These are phyloP conservation scores for Hysterium pulicare DNA, from an alignment of 2,329 filamentous ascomycete genomes.

Conservation along the genomic window DNA sequence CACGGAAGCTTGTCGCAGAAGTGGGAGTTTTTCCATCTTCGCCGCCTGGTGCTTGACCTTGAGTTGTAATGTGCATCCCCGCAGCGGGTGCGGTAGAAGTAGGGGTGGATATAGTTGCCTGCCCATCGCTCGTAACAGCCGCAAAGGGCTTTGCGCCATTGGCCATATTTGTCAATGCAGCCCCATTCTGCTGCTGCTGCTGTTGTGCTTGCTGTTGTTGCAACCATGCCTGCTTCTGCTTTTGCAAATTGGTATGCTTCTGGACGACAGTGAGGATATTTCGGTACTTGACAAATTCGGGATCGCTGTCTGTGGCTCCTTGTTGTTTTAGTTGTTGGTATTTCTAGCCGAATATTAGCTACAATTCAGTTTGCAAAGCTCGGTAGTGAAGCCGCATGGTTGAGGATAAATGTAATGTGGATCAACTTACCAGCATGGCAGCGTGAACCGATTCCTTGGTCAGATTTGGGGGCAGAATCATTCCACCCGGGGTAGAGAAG, in stretches of 20 bases:
- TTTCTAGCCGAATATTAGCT: slow-evolving; percentile 60
- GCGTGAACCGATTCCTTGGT: slow-evolving; percentile 77
- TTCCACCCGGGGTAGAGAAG: slow-evolving; percentile 62
- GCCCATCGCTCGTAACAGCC: slow-evolving; percentile 19
- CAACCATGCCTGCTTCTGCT: slow-evolving; percentile 27
- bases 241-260: slow-evolving; percentile 56
- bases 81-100: slow-evolving; percentile 22
- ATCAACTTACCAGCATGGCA: slow-evolving; percentile 59
- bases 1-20: slow-evolving; percentile 21
- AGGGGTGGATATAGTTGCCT: slow-evolving; percentile 14
- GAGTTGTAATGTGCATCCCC: slow-evolving; percentile 21
- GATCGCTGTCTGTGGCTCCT: slow-evolving; percentile 76
- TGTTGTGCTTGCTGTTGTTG: slow-evolving; percentile 51
- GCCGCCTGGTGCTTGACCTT: slow-evolving; percentile 21
- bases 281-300: slow-evolving; percentile 80
- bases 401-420: slow-evolving; percentile 5
- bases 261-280: slow-evolving; percentile 72
- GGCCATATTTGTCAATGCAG: slow-evolving; percentile 16
- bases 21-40: slow-evolving; percentile 40
- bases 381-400: slow-evolving; percentile 7
- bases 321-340: slow-evolving; percentile 84
- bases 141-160: slow-evolving; percentile 49
- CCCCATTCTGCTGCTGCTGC: slow-evolving; percentile 50
- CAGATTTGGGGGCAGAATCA: slow-evolving; percentile 62
- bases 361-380: slow-evolving; percentile 3